A percentile compares a stretch with the other conserved stretches of the same genome.
Conservation (phyloP, 106 monocot species). For the Alisma plantagoaquatica region DNA sequence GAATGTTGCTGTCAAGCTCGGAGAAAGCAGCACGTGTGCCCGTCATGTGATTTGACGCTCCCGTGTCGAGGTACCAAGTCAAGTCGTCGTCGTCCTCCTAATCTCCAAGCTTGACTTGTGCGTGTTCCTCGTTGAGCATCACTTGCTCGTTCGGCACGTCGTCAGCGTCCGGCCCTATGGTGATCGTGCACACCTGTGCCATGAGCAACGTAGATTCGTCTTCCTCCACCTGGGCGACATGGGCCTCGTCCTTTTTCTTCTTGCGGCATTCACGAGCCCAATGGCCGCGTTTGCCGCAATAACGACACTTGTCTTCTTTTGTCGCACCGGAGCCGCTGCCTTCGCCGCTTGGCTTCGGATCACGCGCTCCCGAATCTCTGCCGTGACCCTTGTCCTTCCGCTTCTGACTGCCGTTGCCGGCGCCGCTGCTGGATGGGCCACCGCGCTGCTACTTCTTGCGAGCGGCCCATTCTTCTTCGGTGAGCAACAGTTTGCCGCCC, state of each 20-base stretch:
- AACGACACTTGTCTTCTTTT: background rate
- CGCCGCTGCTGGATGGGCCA: background rate
- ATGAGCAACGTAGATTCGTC: background rate
- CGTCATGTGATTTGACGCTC: slow-evolving; percentile 1
- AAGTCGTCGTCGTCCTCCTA: background rate
- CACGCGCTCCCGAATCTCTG: background rate
- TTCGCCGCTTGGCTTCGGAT: background rate
- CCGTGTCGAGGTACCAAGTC: slow-evolving; percentile 1
- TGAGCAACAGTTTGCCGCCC: background rate
- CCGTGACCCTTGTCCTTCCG: too few relatives aligned
- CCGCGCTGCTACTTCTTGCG: background rate
- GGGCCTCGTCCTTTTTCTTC: background rate
- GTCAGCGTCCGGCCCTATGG: background rate
- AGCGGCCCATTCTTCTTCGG: background rate
- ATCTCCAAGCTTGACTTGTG: background rate
- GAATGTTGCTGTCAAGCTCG: background rate
- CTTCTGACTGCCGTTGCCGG: too few relatives aligned
- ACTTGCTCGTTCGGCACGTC: background rate
- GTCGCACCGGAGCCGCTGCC: too few relatives aligned
- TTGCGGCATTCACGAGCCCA: background rate
- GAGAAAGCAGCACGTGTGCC: background rate
- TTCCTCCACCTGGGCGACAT: background rate
- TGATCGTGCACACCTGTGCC: background rate
- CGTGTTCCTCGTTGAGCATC: background rate
- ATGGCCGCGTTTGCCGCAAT: background rate